A percentile compares a stretch with the other conserved stretches of the same genome.
phyloP scores from a whole-genome alignment of 2,329 filamentous ascomycete species.

The Aspergillus pseudotamarii region DNA sequence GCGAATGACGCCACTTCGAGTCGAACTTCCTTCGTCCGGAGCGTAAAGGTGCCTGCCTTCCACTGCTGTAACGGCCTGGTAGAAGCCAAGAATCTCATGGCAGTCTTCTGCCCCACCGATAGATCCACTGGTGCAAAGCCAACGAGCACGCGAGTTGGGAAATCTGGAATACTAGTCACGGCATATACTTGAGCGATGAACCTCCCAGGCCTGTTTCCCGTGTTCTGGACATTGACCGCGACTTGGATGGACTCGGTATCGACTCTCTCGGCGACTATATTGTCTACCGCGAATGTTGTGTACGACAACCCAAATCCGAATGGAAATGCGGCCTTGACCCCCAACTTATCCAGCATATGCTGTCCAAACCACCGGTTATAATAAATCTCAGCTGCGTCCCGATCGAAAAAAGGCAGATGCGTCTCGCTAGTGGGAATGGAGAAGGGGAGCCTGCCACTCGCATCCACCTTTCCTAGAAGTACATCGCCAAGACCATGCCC shows the following conservation, averaged over 20 bases:
- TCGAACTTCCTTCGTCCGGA: neutral
- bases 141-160: conserved; percentile 7
- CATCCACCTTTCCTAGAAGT: conserved; percentile 8
- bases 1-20: conserved; percentile 4
- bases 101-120: neutral
- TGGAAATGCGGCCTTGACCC: conserved; percentile 7
- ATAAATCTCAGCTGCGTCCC: conserved; percentile 19
- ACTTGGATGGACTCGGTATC: neutral
- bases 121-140: conserved; percentile 10
- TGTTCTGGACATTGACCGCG: neutral
- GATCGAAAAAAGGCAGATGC: conserved; percentile 27
- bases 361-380: conserved; percentile 31
- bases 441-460: conserved; percentile 15
- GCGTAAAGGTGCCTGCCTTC: neutral
- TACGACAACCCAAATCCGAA: conserved; percentile 7
- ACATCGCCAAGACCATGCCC: conserved; percentile 16
- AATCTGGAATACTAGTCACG: neutral
- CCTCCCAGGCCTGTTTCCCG: conserved; percentile 1
- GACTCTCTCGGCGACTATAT: neutral
- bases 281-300: neutral
- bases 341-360: conserved; percentile 25
- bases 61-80: conserved; percentile 7
- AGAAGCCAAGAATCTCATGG: neutral
- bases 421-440: conserved; percentile 21
- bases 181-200: conserved; percentile 11